A percentile compares a stretch with the other conserved stretches of the same genome.
phyloP scores from a whole-genome alignment of 257 asterid species.

The Solanum piurae region DNA sequence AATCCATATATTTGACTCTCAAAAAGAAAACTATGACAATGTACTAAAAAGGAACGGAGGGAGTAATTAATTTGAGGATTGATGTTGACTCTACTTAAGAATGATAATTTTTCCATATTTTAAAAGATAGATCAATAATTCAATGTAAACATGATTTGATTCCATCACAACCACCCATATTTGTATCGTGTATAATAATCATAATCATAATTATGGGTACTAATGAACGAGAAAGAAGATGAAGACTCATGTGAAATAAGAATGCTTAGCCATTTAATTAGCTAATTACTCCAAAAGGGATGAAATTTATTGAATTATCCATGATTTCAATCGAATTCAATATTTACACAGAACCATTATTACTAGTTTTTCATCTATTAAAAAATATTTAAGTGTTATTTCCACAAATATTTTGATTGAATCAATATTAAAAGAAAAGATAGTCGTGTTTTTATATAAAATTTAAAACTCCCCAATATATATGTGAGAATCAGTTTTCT shows the following conservation, averaged over 20 bases:
- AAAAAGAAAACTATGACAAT: too few relatives aligned
- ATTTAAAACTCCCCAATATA: background rate
- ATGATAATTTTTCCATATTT: background rate
- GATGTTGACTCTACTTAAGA: background rate
- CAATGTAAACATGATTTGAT: constrained; percentile 7
- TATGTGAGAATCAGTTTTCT: background rate
- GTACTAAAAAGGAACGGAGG: background rate
- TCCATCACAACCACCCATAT: constrained; percentile 24
- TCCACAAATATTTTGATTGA: too few relatives aligned
- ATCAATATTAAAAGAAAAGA: too few relatives aligned
- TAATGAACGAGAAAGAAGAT: constrained; percentile 9
- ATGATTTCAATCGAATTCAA: too few relatives aligned
- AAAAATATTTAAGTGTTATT: too few relatives aligned
- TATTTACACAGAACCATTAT: too few relatives aligned
- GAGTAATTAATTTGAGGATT: background rate
- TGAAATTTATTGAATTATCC: background rate
- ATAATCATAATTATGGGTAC: constrained; percentile 8
- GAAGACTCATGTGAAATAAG: constrained; percentile 13
- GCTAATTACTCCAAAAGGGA: background rate
- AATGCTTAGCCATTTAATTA: constrained; percentile 16
- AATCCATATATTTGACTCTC: too few relatives aligned
- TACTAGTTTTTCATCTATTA: too few relatives aligned
- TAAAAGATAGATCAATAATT: background rate
- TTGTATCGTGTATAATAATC: constrained; percentile 16
- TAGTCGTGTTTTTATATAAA: too few relatives aligned